Evolutionary conservation across 176 grass and related monocot species (phyloP), one percentile per base, ranked within the genome.

Genomic region (Elaeis guineensis): DNA sequence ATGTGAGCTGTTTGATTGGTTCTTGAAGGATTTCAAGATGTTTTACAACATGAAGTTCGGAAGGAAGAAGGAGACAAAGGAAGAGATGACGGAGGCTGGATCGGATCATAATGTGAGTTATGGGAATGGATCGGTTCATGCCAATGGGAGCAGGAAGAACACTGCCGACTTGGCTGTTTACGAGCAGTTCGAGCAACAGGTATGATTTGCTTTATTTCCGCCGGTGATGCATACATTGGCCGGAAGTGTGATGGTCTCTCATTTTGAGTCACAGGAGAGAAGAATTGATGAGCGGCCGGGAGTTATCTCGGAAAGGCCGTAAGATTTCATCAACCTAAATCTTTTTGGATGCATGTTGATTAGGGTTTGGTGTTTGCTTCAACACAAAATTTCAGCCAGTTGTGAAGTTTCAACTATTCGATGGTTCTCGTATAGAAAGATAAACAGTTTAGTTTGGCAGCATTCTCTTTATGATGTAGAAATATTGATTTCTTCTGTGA

Each of bases 161-260:
- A 12, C 64, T 19, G 55, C 77, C 16, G 86, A 89, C 50, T 74
- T 89, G 49, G 32, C 78, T 21, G 66, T 89, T 26, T 89, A 81
- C 74, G 86, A 89, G 73, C 81, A 81, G 35, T 85, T 69, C 20
- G 74, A 85, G 66, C 74, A 60, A 49, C 64, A 78, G 86, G 86
- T 89, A 53, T 17, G 75, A 17, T 17, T 59, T 57, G 6, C 63
- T 51, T 61, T 66, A 16, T 49, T 26, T 26, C 23, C 23, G 3
- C 30, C 22, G 1, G 1, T 7, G 59, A 19, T 25, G 22, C 49
- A 6, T 1, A 44, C 35, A 12, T 44, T 44, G 3, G 35, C 35
- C 1, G 2, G 35, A 44, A 12, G 35, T 3, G 35, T 44, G 35
- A 44, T 14, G 35, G 35, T 14, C 2, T 14, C 9, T 44, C 35